These are phyloP conservation scores for Solanum neorickii DNA, from an alignment of 257 asterid species.

Conservation along the genomic window DNA sequence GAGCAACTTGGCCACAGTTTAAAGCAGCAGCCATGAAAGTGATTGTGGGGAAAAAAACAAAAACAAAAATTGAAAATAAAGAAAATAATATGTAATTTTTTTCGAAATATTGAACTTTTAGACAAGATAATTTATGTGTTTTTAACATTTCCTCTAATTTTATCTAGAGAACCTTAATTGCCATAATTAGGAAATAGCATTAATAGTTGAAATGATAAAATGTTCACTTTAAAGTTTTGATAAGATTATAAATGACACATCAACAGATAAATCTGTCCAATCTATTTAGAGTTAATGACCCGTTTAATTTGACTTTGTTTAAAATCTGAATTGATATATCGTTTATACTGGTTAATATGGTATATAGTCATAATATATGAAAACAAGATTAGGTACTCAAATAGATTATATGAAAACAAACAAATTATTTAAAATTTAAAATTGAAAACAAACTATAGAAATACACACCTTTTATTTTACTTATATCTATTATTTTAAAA, in stretches of 20 bases:
- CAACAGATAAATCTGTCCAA: not conserved
- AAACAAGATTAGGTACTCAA: no score
- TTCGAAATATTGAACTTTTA: not conserved
- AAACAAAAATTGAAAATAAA: not conserved
- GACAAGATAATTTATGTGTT: not conserved
- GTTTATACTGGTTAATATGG: no score
- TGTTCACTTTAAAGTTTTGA: not conserved
- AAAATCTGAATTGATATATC: no score
- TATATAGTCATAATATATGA: no score
- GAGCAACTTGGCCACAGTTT: not conserved
- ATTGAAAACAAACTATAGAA: no score
- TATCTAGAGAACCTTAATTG: not conserved
- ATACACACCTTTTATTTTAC: no score
- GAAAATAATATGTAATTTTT: no score
- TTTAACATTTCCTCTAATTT: not conserved
- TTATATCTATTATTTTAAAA: no score
- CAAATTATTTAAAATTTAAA: no score
- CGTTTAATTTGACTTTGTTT: no score
- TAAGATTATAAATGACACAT: not conserved
- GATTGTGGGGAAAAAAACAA: not conserved
- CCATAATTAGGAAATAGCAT: not conserved
- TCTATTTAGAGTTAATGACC: no score
- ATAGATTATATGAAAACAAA: no score
- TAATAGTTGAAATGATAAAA: not conserved
- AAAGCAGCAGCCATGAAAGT: not conserved